Percentiles rank a stretch among this genome's conserved stretches.
phyloP scores from a whole-genome alignment of 2,329 filamentous ascomycete genomes.

The Biscogniauxia mediterranea region DNA sequence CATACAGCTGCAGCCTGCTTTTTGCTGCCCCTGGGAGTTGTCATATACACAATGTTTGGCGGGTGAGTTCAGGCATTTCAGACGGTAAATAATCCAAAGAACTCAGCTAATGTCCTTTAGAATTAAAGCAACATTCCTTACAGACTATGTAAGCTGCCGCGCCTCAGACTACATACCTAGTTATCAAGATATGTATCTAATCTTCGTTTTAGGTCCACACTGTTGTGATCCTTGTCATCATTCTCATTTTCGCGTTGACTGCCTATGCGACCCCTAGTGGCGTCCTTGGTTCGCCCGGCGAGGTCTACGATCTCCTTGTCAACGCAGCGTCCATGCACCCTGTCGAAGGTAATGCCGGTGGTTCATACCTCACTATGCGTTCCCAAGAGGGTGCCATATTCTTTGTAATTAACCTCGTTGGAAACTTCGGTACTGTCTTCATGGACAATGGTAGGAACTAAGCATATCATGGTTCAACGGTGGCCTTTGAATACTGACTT shows the following conservation, averaged over 20 bases:
- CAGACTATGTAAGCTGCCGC: constrained; percentile 57
- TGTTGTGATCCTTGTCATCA: constrained; percentile 75
- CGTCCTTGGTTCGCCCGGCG: constrained; percentile 65
- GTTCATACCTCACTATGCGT: constrained; percentile 85
- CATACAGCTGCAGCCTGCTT: constrained; percentile 78
- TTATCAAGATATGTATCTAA: not conserved
- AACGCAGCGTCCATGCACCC: constrained; percentile 67
- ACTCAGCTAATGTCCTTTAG: not conserved
- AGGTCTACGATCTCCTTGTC: constrained; percentile 73
- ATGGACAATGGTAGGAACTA: constrained; percentile 16
- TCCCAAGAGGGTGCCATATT: constrained; percentile 78
- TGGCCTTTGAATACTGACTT: not conserved
- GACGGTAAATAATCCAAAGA: not conserved
- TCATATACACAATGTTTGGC: constrained; percentile 72
- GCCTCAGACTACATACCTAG: not conserved
- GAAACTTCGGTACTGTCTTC: constrained; percentile 80
- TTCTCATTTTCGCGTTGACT: constrained; percentile 79
- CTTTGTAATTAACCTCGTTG: constrained; percentile 83
- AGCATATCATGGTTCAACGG: no score
- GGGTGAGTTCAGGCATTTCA: constrained; percentile 40
- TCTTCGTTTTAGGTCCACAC: constrained; percentile 58
- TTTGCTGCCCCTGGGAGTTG: constrained; percentile 74
- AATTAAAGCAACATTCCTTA: constrained; percentile 83
- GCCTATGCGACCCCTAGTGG: constrained; percentile 70
- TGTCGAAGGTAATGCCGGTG: constrained; percentile 72